These are phyloP conservation scores for Paramecium sexaurelia DNA, from an alignment of 73 alveolate species.

Conservation along the genomic window DNA sequence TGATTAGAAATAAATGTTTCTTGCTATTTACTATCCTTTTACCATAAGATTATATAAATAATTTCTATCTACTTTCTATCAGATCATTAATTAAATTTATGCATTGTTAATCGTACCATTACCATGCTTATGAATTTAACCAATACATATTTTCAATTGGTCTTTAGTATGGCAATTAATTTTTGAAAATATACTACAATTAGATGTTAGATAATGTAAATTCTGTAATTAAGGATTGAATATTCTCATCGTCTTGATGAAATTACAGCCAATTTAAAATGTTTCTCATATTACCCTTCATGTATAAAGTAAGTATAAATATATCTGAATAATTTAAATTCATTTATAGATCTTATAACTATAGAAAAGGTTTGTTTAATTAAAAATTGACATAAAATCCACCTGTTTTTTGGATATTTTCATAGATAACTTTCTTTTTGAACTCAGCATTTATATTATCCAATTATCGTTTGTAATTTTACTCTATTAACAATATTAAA, in stretches of 20 bases:
- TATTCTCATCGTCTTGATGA: neutral
- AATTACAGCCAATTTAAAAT: neutral
- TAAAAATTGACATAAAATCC: neutral
- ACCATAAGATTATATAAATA: neutral
- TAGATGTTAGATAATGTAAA: neutral
- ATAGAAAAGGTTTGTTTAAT: neutral
- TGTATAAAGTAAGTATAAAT: neutral
- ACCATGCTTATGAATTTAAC: neutral
- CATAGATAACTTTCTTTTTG: constrained; percentile 15
- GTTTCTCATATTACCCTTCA: neutral
- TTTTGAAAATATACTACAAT: neutral
- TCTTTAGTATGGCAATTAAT: neutral
- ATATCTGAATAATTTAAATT: neutral
- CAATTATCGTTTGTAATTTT: neutral
- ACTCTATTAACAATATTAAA: constrained; percentile 1
- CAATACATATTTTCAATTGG: neutral
- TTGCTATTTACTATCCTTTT: neutral
- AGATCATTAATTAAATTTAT: neutral
- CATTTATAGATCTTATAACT: neutral
- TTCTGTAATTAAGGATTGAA: neutral
- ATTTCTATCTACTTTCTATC: neutral
- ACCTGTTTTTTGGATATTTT: neutral
- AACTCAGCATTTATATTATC: neutral
- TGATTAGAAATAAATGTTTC: neutral
- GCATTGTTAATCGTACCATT: neutral